A percentile compares a stretch with the other conserved stretches of the same genome.
Evolutionary conservation across 768 basidiomycete species (phyloP).

Genomic region (Kwoniella sp.): DNA sequence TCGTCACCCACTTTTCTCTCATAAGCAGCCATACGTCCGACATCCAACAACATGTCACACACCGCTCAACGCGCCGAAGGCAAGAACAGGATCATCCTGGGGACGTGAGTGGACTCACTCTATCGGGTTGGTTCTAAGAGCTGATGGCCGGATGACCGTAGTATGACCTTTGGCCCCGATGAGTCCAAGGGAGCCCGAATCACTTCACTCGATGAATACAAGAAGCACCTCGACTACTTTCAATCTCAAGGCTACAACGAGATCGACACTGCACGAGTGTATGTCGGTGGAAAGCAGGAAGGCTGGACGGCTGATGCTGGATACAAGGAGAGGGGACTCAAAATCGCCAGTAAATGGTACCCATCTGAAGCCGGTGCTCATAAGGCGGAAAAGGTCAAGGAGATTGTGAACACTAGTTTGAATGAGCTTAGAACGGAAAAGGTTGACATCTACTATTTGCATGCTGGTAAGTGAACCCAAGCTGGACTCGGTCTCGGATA

Average conservation of each 20-base stretch:
- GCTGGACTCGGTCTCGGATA: not conserved
- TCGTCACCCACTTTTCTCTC: no score
- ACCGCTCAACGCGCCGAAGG: constrained; percentile 14
- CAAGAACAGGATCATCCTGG: constrained; percentile 20
- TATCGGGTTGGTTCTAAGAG: no score
- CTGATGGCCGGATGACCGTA: not conserved
- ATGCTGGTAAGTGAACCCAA: constrained; percentile 41
- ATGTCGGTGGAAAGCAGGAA: constrained; percentile 53
- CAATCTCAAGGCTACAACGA: constrained; percentile 64
- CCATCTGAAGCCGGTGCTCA: constrained; percentile 55
- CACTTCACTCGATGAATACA: constrained; percentile 47
- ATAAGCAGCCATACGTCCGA: not conserved
- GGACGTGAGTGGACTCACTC: constrained; percentile 17
- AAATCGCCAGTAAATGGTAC: constrained; percentile 66
- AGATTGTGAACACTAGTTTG: constrained; percentile 55
- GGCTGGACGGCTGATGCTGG: constrained; percentile 41
- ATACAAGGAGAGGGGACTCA: constrained; percentile 61
- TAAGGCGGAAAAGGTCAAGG: constrained; percentile 55
- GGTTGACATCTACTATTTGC: constrained; percentile 62
- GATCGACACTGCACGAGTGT: constrained; percentile 56
- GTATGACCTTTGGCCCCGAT: constrained; percentile 45
- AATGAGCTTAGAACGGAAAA: constrained; percentile 60
- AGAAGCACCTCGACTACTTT: constrained; percentile 64
- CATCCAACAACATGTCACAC: constrained; percentile 7
- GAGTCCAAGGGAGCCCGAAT: constrained; percentile 41